Base-by-base conservation (phyloP, 805 yeast species). In the Metschnikowia gelsemii region DNA sequence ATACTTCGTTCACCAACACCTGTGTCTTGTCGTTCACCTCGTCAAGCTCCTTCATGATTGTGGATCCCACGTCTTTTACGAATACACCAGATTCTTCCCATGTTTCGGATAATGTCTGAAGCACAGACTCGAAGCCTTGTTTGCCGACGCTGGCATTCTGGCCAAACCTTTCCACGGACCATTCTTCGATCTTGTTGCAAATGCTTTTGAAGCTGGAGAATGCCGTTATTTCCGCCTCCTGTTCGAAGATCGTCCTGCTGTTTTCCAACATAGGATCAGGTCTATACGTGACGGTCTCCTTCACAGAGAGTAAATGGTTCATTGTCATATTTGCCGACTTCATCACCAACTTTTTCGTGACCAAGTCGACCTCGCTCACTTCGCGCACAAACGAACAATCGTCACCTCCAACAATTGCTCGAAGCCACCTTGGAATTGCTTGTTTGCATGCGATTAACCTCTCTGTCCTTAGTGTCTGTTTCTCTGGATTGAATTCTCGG, bases 401-500 rank as follows among this genome's bases (percentile, higher is more conserved):
- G 18, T 76, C 71, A 2, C 86, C 84, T 2, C 96, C 96, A 12
- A 88, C 82, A 12, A 89, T 46, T 39, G 72, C 70, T 44, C 78
- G 63, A 18, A 93, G 61, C 97, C 97, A 91, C 24, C 64, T 59
- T 0, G 99, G 99, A 26, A 90, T 81, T 6, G 84, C 72, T 59
- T 91, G 99, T 50, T 84, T 77, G 62, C 95, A 87, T 2, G 95
- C 90, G 45, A 91, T 87, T 41, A 91, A 72, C 47, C 98, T 72
- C 64, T 93, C 98, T 0, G 96, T 84, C 14, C 82, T 73, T 30
- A 91, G 69, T 3, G 77, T 69, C 23, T 59, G 48, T 1, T 76
- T 73, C 6, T 61, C 64, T 1, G 72, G 64, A 51, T 79, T 76
- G 16, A 88, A 57, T 53, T 82, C 88, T 49, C 98, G 73, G 45